Percentiles rank a stretch among this genome's conserved stretches.
Evolutionary conservation across 2,329 filamentous ascomycete species (phyloP).

Genomic region (Akanthomyces muscarius): DNA sequence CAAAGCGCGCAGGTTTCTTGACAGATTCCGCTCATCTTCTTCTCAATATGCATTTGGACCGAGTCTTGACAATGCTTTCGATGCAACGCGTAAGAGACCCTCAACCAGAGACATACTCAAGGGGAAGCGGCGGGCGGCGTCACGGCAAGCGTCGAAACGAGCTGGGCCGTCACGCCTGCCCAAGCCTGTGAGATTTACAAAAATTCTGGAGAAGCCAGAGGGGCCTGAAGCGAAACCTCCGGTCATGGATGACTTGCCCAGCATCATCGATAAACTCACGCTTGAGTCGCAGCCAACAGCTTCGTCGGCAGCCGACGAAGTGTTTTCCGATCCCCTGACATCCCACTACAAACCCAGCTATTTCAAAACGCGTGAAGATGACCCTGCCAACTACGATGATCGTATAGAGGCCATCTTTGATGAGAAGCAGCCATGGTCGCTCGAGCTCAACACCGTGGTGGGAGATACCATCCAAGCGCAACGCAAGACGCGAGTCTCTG

Average conservation of each 20-base stretch:
- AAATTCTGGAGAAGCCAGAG: not conserved
- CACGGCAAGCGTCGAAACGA: slow-evolving; percentile 5
- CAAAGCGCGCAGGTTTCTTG: slow-evolving; percentile 5
- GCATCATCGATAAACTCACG: not conserved
- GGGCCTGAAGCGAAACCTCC: not conserved
- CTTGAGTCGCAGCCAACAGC: not conserved
- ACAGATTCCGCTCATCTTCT: not conserved
- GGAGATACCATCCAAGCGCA: slow-evolving; percentile 5
- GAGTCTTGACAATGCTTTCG: not conserved
- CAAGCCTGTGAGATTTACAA: slow-evolving; percentile 11
- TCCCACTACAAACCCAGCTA: slow-evolving; percentile 2
- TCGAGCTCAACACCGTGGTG: slow-evolving; percentile 6
- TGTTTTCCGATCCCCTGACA: not conserved
- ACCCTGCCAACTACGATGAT: slow-evolving; percentile 1
- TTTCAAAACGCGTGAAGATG: not conserved
- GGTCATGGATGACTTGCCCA: not conserved
- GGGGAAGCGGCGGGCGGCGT: not conserved
- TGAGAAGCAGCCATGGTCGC: slow-evolving; percentile 11
- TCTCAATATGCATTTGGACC: not conserved
- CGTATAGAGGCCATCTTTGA: slow-evolving; percentile 6
- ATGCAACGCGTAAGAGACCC: not conserved
- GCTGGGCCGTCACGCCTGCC: not conserved
- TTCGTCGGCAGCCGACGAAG: not conserved
- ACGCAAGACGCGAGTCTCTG: slow-evolving; percentile 5
- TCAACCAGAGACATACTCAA: slow-evolving; percentile 7